phyloP scores from a whole-genome alignment of 495 filamentous ascomycete genomes.

The Neurospora sp. region DNA sequence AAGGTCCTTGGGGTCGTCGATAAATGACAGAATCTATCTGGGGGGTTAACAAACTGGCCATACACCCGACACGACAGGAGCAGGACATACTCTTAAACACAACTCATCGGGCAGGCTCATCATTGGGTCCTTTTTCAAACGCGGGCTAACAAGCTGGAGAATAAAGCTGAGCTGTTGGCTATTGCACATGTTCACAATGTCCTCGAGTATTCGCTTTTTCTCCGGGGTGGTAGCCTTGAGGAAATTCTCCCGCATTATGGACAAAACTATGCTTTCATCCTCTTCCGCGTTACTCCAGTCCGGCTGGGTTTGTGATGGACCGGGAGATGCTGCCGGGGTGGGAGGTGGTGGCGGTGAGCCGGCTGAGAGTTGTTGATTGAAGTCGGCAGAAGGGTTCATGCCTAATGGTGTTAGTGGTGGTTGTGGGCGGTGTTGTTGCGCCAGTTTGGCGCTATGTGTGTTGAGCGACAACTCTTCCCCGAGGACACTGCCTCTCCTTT shows the following conservation, averaged over 20 bases:
- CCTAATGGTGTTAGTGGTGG: constrained; percentile 49
- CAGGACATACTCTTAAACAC: constrained; percentile 62
- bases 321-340: constrained; percentile 47
- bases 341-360: constrained; percentile 47
- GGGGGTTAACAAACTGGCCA: neutral
- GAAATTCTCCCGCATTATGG: constrained; percentile 41
- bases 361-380: constrained; percentile 38
- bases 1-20: constrained; percentile 89
- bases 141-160: constrained; percentile 80
- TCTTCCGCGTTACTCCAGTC: constrained; percentile 44
- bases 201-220: constrained; percentile 57
- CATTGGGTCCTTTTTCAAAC: constrained; percentile 94
- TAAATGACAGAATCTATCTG: constrained; percentile 72
- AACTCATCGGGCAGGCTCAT: constrained; percentile 81
- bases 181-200: constrained; percentile 83
- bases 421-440: constrained; percentile 35
- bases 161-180: constrained; percentile 93
- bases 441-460: constrained; percentile 36
- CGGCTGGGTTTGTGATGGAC: constrained; percentile 39
- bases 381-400: constrained; percentile 42
- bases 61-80: neutral
- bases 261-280: constrained; percentile 42
- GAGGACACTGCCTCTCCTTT: constrained; percentile 32
- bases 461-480: constrained; percentile 36
- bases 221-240: constrained; percentile 39